phyloP scores from a whole-genome alignment of 192 early-diverging fungal species.

The Allomyces arbusculus region DNA sequence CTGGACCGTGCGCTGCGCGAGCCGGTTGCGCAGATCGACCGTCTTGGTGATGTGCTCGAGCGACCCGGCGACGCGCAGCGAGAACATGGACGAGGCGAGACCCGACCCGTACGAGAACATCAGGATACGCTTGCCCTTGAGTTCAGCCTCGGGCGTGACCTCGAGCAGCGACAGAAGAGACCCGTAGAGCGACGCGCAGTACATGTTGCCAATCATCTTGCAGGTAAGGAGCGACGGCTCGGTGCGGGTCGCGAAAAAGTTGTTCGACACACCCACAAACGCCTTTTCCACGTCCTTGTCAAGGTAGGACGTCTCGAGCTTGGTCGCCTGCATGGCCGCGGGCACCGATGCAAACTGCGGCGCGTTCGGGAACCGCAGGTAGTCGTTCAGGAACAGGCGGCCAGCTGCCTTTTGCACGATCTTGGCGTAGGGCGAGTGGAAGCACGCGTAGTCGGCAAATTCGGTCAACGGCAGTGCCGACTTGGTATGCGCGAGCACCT shows the following conservation, averaged over 20 bases:
- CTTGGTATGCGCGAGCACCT: constrained; percentile 18
- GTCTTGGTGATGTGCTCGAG: constrained; percentile 35
- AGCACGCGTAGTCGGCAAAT: constrained; percentile 59
- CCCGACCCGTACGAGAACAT: constrained; percentile 95
- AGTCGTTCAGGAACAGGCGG: constrained; percentile 83
- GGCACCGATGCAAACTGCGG: constrained; percentile 25
- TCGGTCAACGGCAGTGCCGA: constrained; percentile 22
- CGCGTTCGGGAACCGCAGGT: constrained; percentile 51
- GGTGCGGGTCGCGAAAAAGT: constrained; percentile 50
- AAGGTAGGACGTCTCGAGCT: constrained; percentile 51
- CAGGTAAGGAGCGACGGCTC: constrained; percentile 54
- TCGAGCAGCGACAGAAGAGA: constrained; percentile 61
- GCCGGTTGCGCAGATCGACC: constrained; percentile 46
- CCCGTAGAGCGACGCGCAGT: constrained; percentile 52
- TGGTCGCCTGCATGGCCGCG: constrained; percentile 30
- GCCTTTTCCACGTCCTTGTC: constrained; percentile 83
- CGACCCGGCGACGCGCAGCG: constrained; percentile 53
- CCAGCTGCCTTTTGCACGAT: constrained; percentile 87
- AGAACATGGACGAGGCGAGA: constrained; percentile 83
- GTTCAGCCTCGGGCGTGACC: constrained; percentile 40
- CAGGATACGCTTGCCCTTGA: constrained; percentile 65
- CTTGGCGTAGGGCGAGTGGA: constrained; percentile 97
- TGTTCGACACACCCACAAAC: constrained; percentile 63
- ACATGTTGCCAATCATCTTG: constrained; percentile 90
- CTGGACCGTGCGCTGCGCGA: constrained; percentile 51